Base-by-base conservation (phyloP, 345 rosid species). In the Punica granatum region DNA sequence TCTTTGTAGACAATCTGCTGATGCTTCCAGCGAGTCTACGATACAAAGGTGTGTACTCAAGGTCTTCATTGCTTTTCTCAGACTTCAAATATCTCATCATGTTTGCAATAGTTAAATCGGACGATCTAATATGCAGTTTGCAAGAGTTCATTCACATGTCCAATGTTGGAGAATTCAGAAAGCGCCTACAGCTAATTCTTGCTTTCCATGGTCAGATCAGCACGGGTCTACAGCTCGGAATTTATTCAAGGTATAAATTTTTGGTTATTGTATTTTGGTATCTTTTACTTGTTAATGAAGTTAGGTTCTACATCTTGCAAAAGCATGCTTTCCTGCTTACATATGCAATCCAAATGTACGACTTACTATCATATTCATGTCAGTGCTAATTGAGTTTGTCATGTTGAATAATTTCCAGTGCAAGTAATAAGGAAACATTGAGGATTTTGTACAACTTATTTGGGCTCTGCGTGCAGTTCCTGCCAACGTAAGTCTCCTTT, bases 381-480 rank as follows among this genome's bases (percentile, higher is more conserved):
- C 12, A 28, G 34, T 1, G 3, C 53, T 53, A 21, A 51, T 56
- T 19, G 10, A n/a, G 16, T 7, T n/a, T 18, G 11, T 69, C 13
- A 30, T 65, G 39, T 41, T 60, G 18, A 36, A 31, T 63, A 25
- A 7, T 51, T 34, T 80, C 75, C 87, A 93, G 99, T 72, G 72
- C 73, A 43, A 60, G 75, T 82, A 85, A 85, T 72, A 82, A 79
- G 73, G 81, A 73, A 73, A 86, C 76, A 69, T 62, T 86, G 75
- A 82, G 76, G 72, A 85, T 91, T 59, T 75, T 92, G 65, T 94
- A 89, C 88, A 94, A 94, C 73, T 49, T 84, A 41, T 89, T 85
- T 76, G 99, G 99, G 59, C 84, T 85, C 81, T 87, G 89, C 68
- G 75, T 86, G 69, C 99, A 94, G 74, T 85, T 86, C 77, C 87